Evolutionary conservation across 1,284 basidiomycete species (phyloP).

Genomic region (Sporisorium iseilematis-ciliati): DNA sequence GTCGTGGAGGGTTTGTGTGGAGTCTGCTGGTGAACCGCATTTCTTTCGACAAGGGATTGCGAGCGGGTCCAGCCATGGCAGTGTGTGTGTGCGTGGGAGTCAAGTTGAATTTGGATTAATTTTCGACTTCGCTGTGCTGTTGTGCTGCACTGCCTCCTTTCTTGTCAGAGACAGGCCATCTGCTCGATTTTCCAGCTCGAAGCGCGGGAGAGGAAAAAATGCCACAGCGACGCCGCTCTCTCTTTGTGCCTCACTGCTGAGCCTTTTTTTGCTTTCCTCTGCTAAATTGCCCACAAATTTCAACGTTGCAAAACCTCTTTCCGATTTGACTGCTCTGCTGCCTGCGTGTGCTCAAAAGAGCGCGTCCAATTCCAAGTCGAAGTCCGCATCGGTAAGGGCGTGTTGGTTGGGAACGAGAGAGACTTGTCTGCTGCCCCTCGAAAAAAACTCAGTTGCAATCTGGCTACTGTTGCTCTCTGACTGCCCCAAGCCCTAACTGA

Average conservation of each 20-base stretch:
- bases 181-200: neutral
- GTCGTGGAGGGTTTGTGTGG: conserved; percentile 1
- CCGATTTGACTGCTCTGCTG: conserved; percentile 17
- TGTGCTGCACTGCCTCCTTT: conserved; percentile 2
- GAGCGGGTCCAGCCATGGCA: no score
- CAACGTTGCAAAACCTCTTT: conserved; percentile 26
- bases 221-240: conserved; percentile 11
- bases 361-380: conserved; percentile 21
- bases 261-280: conserved; percentile 7
- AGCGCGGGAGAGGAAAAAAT: neutral
- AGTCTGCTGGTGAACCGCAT: conserved; percentile 5
- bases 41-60: conserved; percentile 1
- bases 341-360: conserved; percentile 8
- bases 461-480: conserved; percentile 31
- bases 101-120: conserved; percentile 1
- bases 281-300: neutral
- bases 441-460: conserved; percentile 13
- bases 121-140: conserved; percentile 3
- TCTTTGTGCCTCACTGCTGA: conserved; percentile 22
- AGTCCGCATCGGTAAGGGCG: conserved; percentile 25
- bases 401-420: conserved; percentile 1
- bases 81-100: no score
- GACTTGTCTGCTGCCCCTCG: conserved; percentile 31
- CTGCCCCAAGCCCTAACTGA: neutral
- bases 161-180: conserved; percentile 4